Evolutionary conservation across 148 eudicot genomes (phyloP).

Genomic region (Hydrangea macrophylla): DNA sequence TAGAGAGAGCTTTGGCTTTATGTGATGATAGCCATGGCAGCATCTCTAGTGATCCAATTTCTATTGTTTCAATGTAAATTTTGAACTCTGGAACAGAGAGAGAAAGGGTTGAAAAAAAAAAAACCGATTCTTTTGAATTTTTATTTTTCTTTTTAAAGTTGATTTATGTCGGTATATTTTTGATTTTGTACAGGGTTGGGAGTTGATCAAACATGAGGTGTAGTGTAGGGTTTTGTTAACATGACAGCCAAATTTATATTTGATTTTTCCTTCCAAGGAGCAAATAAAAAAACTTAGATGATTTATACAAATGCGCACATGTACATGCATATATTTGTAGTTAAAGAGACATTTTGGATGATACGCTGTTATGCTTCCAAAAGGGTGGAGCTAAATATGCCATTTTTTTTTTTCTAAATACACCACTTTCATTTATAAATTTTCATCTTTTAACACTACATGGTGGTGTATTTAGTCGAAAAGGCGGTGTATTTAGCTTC

Average conservation of each 20-base stretch:
- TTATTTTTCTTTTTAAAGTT: conserved; percentile 1
- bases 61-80: conserved; percentile 66
- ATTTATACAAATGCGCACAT: no score
- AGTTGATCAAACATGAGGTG: conserved; percentile 14
- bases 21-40: conserved; percentile 83
- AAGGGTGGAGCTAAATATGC: no score
- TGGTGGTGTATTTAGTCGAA: no score
- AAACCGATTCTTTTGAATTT: neutral
- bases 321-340: no score
- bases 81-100: neutral
- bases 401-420: no score
- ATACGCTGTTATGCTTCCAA: no score
- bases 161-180: conserved; percentile 1
- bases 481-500: no score
- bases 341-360: no score
- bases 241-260: conserved; percentile 11
- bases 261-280: no score
- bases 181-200: conserved; percentile 8
- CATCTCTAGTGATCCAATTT: conserved; percentile 63
- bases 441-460: no score
- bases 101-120: neutral
- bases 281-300: no score
- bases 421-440: no score
- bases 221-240: conserved; percentile 13
- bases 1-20: conserved; percentile 68